Conservation (phyloP, 805 yeast genomes). For the Candida sithepensis region DNA sequence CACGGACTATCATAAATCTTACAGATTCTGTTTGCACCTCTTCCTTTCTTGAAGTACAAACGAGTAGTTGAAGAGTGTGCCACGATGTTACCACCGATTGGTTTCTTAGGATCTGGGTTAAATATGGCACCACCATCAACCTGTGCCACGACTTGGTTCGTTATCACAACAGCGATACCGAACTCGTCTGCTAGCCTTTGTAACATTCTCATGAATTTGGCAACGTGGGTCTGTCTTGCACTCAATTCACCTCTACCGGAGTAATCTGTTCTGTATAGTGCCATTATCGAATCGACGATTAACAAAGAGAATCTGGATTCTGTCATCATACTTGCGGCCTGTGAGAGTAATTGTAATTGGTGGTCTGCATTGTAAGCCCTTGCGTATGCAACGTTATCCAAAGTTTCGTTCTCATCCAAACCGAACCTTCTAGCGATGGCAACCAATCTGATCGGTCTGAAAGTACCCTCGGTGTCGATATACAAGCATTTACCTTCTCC, state of each 20-base stretch:
- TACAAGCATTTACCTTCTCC: slow-evolving; percentile 97
- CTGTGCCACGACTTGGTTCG: slow-evolving; percentile 96
- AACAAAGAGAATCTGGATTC: slow-evolving; percentile 85
- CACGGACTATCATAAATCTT: slow-evolving; percentile 96
- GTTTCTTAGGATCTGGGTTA: slow-evolving; percentile 96
- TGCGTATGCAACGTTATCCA: slow-evolving; percentile 96
- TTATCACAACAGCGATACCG: slow-evolving; percentile 94
- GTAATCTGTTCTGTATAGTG: slow-evolving; percentile 90
- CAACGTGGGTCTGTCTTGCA: slow-evolving; percentile 92
- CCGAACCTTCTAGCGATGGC: slow-evolving; percentile 92
- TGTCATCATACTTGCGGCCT: slow-evolving; percentile 95
- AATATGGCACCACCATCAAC: slow-evolving; percentile 87
- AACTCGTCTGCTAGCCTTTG: slow-evolving; percentile 96
- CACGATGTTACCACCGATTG: slow-evolving; percentile 96
- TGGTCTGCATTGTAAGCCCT: slow-evolving; percentile 97
- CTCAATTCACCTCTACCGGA: slow-evolving; percentile 94
- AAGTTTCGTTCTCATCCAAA: slow-evolving; percentile 86
- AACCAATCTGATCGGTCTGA: slow-evolving; percentile 85
- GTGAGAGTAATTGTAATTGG: slow-evolving; percentile 78
- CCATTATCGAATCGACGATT: slow-evolving; percentile 97
- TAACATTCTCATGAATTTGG: slow-evolving; percentile 84
- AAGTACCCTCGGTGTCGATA: slow-evolving; percentile 96
- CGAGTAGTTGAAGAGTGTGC: slow-evolving; percentile 97
- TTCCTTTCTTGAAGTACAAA: slow-evolving; percentile 83
- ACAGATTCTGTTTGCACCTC: slow-evolving; percentile 89